Evolutionary conservation across 495 filamentous ascomycete genomes (phyloP), one percentile per base, ranked within the genome.

Genomic region (Bathelium albidoporum): DNA sequence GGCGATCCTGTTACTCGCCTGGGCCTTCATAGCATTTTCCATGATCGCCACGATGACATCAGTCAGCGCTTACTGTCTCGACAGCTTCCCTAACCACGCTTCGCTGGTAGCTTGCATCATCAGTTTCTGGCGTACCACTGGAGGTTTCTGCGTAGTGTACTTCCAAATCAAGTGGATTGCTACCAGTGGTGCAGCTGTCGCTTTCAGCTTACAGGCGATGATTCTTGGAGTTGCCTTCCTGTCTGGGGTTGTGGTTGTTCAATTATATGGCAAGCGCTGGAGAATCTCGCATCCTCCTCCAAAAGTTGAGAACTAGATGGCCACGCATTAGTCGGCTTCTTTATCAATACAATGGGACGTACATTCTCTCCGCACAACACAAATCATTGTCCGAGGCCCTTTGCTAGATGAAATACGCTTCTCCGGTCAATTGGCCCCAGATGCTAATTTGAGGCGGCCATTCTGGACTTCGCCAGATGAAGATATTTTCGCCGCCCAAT

Each of bases 131-230:
- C 64, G 80, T 32, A 79, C 77, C 43, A 72, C 74, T 62, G 68
- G 68, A 29, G 79, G 79, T 1, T 81, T 81, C 55, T 71, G 72
- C 0, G 76, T 81, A 20, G 74, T 72, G 16, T 81, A 81, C 59
- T 79, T 81, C 71, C 77, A 81, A 66, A 66, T 74, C 18, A 61
- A 70, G 1, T 81, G 79, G 79, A 77, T 78, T 20, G 62, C 61
- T 12, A 65, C 63, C 1, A 75, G 75, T 62, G 78, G 78, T 2
- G 45, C 74, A 1, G 78, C 74, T 0, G 68, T 78, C 1, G 73
- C 79, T 0, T 80, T 81, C 68, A 78, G 78, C 0, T 69, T 72
- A 1, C 79, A 81, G 65, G 77, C 75, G 4, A 62, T 52, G 60
- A 52, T 53, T n/a, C 24, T 62, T 11, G 36, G 36, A 4, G 60